A percentile compares a stretch with the other conserved stretches of the same genome.
These are phyloP conservation scores for Carallia pectinifolia DNA, from an alignment of 345 rosid genomes.

Conservation along the genomic window DNA sequence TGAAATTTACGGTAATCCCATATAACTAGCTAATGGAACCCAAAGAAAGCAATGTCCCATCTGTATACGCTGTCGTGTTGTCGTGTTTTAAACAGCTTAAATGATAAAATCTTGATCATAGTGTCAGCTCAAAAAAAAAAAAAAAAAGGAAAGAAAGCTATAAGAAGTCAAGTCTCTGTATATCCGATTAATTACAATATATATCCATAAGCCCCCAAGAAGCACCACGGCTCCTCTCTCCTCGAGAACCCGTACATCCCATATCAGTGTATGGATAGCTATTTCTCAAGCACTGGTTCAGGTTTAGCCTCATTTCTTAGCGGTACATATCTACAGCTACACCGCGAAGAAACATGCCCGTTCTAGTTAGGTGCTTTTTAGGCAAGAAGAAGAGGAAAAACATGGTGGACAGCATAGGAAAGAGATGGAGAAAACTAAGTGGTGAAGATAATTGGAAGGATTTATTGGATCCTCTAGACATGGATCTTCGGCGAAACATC, in stretches of 20 bases:
- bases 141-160: not conserved
- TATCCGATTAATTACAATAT: slow-evolving; percentile 1
- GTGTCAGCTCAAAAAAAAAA: not conserved
- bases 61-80: no score
- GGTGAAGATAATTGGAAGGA: slow-evolving; percentile 62
- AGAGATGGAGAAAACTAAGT: slow-evolving; percentile 63
- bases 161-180: not conserved
- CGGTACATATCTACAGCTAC: not conserved
- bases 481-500: slow-evolving; percentile 62
- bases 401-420: slow-evolving; percentile 30
- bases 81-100: no score
- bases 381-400: slow-evolving; percentile 34
- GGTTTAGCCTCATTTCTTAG: not conserved
- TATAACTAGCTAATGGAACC: no score
- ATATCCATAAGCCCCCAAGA: no score
- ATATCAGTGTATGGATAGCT: no score
- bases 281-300: no score
- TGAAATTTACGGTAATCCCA: no score
- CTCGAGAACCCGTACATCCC: no score
- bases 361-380: slow-evolving; percentile 20
- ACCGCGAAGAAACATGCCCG: slow-evolving; percentile 4
- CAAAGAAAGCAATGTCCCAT: no score
- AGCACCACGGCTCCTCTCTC: no score
- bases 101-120: no score
- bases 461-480: slow-evolving; percentile 63